Evolutionary conservation across 306 rosid genomes (phyloP), one percentile per base, ranked within the genome.

Genomic region (Prunus fruticosa): DNA sequence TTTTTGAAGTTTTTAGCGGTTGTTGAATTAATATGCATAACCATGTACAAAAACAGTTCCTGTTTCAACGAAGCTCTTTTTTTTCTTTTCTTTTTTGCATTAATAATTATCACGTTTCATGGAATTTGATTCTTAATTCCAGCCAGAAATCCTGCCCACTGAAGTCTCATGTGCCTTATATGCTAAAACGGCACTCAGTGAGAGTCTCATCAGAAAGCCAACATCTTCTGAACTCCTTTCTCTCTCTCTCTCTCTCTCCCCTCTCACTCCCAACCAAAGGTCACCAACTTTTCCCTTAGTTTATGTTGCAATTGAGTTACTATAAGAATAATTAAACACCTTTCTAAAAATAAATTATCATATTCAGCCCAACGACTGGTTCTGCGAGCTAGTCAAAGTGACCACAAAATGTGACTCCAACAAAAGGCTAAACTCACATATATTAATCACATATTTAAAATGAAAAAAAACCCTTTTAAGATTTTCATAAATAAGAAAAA

Each of bases 1-100:
- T 28, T 7, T 47, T 58, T 46, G 8, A 34, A 49, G 28, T 18
- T 50, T 76, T 64, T 71, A 72, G 84, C 19, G 72, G 64, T 6
- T 52, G 67, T 78, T 46, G 76, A 52, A 79, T 38, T 38, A 38
- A 82, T 43, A 62, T 77, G 84, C 64, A 64, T 84, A 84, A 22
- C 81, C 84, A 76, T 89, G 97, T 89, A 85, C 81, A 86, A 88
- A 91, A 85, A 80, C 82, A 79, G 86, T 89, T 89, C 79, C 74
- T 75, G 89, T 86, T 82, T 86, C 84, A 86, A 75, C 78, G 82
- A 84, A 81, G 78, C 82, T 68, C 38, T 76, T 71, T 63, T 82
- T 25, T 25, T 25, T 25, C 27, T 25, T 25, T 52, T 8, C 56
- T 11, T 65, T 79, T 76, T 63, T 30, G 14, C 18, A 63, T 63